Conservation (phyloP, 2,329 filamentous ascomycete genomes). For the Gaeumannomyces tritici region DNA sequence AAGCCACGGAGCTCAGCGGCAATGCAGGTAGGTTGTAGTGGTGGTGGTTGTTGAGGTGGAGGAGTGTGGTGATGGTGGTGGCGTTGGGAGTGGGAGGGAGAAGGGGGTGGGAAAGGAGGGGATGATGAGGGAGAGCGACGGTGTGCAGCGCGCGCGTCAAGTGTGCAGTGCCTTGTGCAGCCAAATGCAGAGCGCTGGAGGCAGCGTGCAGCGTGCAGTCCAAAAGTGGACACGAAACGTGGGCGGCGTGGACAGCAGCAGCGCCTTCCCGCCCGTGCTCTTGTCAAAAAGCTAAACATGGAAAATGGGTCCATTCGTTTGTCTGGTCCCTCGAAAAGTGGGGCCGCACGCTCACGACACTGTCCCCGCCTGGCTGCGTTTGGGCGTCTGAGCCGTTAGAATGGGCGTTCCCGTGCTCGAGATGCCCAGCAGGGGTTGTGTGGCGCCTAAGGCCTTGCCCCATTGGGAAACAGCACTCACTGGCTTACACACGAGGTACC, state of each 20-base stretch:
- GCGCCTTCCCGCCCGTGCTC: no score
- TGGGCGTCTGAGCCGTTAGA: no score
- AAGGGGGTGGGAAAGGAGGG: neutral
- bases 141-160: neutral
- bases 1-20: neutral
- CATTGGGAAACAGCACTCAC: no score
- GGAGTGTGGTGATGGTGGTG: neutral
- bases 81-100: neutral
- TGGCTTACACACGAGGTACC: no score
- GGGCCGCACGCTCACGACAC: no score
- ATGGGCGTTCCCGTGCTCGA: no score
- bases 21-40: neutral
- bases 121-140: neutral
- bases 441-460: no score
- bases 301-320: neutral
- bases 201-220: neutral
- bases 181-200: no score
- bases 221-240: neutral
- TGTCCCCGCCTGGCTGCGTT: no score
- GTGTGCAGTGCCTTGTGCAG: neutral
- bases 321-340: no score
- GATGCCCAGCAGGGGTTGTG: no score
- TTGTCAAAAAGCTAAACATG: neutral
- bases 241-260: no score
- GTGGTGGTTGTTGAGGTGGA: neutral